A percentile compares a stretch with the other conserved stretches of the same genome.
phyloP scores from a whole-genome alignment of 257 asterid genomes.

The Scutellaria barbata region DNA sequence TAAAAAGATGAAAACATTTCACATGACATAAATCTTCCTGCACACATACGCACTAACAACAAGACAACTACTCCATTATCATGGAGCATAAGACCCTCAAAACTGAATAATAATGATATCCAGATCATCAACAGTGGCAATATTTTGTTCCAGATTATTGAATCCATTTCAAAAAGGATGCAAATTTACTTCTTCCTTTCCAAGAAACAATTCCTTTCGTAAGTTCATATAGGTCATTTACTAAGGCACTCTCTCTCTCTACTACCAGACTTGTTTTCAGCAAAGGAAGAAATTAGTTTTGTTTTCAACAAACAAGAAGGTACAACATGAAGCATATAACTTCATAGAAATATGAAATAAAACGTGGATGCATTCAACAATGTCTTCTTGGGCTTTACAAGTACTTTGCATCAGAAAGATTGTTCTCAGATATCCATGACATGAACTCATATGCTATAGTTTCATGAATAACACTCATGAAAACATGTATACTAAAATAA shows the following conservation, averaged over 20 bases:
- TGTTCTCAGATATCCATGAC: slow-evolving; percentile 26
- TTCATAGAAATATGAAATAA: slow-evolving; percentile 5
- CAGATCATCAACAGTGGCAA: neutral
- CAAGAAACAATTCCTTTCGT: neutral
- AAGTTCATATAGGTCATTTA: neutral
- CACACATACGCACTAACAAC: neutral
- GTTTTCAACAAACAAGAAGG: neutral
- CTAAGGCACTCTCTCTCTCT: neutral
- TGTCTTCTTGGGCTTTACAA: slow-evolving; percentile 3
- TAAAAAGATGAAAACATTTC: neutral
- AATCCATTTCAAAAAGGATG: neutral
- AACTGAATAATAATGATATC: neutral
- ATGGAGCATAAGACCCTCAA: neutral
- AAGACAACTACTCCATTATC: neutral
- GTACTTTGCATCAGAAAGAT: slow-evolving; percentile 23
- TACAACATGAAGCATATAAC: neutral
- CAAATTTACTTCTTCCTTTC: neutral
- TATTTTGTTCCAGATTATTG: neutral
- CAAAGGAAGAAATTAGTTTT: slow-evolving; percentile 8
- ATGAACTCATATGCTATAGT: slow-evolving; percentile 25
- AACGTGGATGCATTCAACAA: slow-evolving; percentile 10
- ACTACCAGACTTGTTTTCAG: neutral
- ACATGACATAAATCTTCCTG: slow-evolving; percentile 1
- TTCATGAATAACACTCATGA: slow-evolving; percentile 27
- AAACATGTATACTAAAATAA: slow-evolving; percentile 25